Evolutionary conservation across 1,284 basidiomycete genomes (phyloP), one percentile per base, ranked within the genome.

Genomic region (Trichosporon sp.): DNA sequence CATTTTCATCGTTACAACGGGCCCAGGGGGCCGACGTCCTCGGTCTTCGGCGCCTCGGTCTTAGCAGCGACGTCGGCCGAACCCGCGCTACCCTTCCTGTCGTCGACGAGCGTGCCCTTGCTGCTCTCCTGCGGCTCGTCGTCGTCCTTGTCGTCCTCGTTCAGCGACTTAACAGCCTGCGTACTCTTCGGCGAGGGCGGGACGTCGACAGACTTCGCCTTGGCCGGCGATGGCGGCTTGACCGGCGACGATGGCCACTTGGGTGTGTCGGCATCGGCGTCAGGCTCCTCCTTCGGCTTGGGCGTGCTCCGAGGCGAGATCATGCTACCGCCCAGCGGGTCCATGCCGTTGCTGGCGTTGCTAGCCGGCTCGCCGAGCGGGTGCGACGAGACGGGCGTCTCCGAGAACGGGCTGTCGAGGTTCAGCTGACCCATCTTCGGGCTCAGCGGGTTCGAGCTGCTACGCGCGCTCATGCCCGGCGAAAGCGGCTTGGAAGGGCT

Each of bases 1-100:
- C 51, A 56, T 64, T 27, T 64, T 64, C 63, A 65, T 4, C 23
- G 23, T 27, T 68, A 70, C 73, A 78, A 72, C 31, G 76, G 76
- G 25, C 76, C 69, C 13, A 70, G 66, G 1, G 69, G 69, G 6
- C 69, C 66, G 12, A 29, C 51, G 15, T 67, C 64, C 62, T 38
- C 60, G 6, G 56, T 47, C 62, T 65, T 65, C 47, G 42, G 47
- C 27, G 25, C 8, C 34, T 8, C 8, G 11, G 34, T 23, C 23
- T 63, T 23, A 21, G 29, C 25, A 13, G 31, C 25, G 29, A n/a
- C 18, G 18, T 32, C 31, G 12, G 27, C 23, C 1, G 62, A 42
- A 15, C 15, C 12, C 29, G 35, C 62, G 64, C 38, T 64, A 27
- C 60, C 42, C 25, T 51, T 65, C 29, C 63, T 25, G 29, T 65